Evolutionary conservation across 2,329 filamentous ascomycete genomes (phyloP).

Genomic region (Mycogone perniciosa): DNA sequence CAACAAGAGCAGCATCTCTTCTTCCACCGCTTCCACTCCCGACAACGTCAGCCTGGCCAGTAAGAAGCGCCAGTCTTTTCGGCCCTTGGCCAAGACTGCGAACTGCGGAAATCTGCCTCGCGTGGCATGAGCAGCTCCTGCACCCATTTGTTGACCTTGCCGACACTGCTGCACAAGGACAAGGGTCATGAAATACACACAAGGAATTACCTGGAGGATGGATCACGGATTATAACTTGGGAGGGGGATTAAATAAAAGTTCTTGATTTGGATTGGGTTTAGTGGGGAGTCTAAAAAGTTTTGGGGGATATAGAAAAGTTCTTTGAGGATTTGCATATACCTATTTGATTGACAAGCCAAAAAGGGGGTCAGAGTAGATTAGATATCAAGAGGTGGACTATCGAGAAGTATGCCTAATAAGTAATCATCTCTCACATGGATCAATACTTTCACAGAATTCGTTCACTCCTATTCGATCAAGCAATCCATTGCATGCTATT

Average conservation of each 20-base stretch:
- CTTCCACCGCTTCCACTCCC: neutral
- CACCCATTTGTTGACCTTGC: too few relatives aligned
- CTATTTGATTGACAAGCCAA: neutral
- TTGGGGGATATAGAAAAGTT: neutral
- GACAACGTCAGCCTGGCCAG: slow-evolving; percentile 5
- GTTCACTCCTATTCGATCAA: neutral
- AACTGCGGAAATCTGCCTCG: neutral
- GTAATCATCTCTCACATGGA: neutral
- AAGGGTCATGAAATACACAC: too few relatives aligned
- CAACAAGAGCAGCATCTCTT: neutral
- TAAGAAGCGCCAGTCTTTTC: neutral
- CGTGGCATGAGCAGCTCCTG: too few relatives aligned
- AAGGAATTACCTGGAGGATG: too few relatives aligned
- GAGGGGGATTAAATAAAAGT: neutral
- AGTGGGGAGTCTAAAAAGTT: neutral
- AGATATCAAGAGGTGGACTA: too few relatives aligned
- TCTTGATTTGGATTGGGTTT: neutral
- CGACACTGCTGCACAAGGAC: too few relatives aligned
- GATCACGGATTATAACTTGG: too few relatives aligned
- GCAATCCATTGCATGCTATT: neutral
- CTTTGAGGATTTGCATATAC: neutral
- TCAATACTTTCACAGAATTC: neutral
- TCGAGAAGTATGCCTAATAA: neutral
- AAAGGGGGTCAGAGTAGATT: neutral
- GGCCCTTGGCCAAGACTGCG: neutral